Base-by-base conservation (phyloP, 2,329 filamentous ascomycete genomes). In the Chrysosporium keratinophilum region DNA sequence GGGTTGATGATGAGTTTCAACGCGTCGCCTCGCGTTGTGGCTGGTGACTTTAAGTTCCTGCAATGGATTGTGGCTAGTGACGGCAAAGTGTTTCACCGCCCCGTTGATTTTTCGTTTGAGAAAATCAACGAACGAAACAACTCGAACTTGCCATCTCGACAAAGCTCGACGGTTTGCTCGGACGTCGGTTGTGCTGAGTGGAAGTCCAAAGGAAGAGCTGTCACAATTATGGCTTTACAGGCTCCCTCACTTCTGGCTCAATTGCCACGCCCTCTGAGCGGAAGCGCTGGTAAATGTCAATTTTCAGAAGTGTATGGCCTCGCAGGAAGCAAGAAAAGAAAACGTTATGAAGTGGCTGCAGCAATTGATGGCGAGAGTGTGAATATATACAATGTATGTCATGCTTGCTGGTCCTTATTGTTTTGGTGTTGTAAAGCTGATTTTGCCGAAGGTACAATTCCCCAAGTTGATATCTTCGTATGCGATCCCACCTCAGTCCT, bases 291-390 rank as follows among this genome's bases (percentile, higher is more conserved):
- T 34, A 67, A 71, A 54, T 69, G 68, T 37, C 66, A 66, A 33
- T 68, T 73, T 58, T 67, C 69, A 35, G 69, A 72, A 57, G 78
- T 82, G 43, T 75, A 74, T 65, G 76, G 77, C 59, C 65, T 82
- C 52, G 72, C 71, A 55, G 74, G 76, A 50, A 72, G 75, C 41
- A 78, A 75, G 67, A 82, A 80, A 68, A 75, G 78, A 64, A 82
- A 83, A 69, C 72, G 81, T 64, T 77, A 80, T 61, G 81, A 84
- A 62, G 71, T 83, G 50, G 78, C 73, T 33, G 74, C 80, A 17
- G 78, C 74, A 1, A 70, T 82, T 12, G 79, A 83, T 63, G 79
- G 80, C 39, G 79, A 83, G 63, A 76, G 77, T 31, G 69, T 84
- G 48, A 81, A 78, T 58, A 76, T 84, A 35, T 83, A 83, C 68